Percentiles rank a stretch among this genome's conserved stretches.
phyloP scores from a whole-genome alignment of 2,329 filamentous ascomycete species.

The Phialophora chinensis region DNA sequence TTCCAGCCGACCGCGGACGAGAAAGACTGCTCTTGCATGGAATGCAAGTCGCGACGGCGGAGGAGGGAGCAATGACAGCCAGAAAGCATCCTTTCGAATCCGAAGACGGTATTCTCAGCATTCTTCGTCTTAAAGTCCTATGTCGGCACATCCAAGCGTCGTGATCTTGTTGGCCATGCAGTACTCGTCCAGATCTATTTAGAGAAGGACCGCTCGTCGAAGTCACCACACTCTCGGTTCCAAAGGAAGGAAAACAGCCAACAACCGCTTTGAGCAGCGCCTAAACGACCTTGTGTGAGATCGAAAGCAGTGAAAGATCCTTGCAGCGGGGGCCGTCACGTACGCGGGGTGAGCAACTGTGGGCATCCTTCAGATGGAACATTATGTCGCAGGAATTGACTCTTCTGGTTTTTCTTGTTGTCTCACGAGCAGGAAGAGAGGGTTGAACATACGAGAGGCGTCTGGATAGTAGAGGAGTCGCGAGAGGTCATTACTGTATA shows the following conservation, averaged over 20 bases:
- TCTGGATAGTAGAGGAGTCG: not conserved
- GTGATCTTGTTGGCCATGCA: not conserved
- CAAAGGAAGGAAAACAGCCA: not conserved
- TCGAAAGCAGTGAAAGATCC: not conserved
- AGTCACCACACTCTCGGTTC: not conserved
- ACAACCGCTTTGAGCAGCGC: not conserved
- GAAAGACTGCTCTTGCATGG: constrained; percentile 9
- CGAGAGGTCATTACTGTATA: too few relatives aligned
- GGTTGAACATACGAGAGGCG: not conserved
- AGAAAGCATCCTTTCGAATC: not conserved
- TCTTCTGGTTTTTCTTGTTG: not conserved
- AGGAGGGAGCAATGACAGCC: not conserved
- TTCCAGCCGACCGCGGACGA: not conserved
- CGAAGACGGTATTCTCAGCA: not conserved
- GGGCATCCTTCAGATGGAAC: not conserved
- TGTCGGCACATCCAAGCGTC: not conserved
- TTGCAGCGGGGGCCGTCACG: not conserved
- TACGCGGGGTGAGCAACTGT: too few relatives aligned
- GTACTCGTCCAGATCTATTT: not conserved
- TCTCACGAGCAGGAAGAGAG: not conserved
- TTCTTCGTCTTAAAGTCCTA: not conserved
- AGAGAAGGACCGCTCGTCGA: not conserved
- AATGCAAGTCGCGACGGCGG: constrained; percentile 17
- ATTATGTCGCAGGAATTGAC: not conserved
- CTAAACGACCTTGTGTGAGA: not conserved